Evolutionary conservation across 2,329 filamentous ascomycete genomes (phyloP), one percentile per base, ranked within the genome.

Genomic region (Colletotrichum karsti): DNA sequence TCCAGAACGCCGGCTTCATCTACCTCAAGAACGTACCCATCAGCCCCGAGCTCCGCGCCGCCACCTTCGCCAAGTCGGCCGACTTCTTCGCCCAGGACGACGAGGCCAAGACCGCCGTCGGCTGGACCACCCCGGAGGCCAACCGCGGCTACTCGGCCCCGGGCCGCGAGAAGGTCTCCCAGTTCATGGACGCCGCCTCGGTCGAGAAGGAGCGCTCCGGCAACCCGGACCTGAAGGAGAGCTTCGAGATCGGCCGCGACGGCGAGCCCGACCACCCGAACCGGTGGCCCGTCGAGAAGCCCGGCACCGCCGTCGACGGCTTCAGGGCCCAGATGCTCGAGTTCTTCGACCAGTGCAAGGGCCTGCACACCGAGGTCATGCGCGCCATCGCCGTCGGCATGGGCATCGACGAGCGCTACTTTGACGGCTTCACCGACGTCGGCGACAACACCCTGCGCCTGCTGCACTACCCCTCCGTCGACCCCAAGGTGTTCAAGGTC

Each of bases 1-100:
- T 98, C 82, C 92, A 94, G 74, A 91, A 88, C 2, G 92, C 94
- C 3, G 95, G 95, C 64, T 97, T 98, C 83, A 88, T 98, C 75
- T 97, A 97, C 80, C 88, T 97, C 41, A 91, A 91, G 73, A 93
- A 95, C 78, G 91, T 95, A 72, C 88, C 92, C 42, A 91, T 97
- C 68, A 80, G 90, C 0, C 74, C 87, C 4, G 81, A 86, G 8
- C 85, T 86, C 9, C 81, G 94, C 12, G 78, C 86, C 67, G 79
- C 85, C 64, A 86, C 91, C 67, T 97, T 96, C 77, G 77, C 83
- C 69, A 84, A 86, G 63, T 94, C 92, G 5, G 89, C 90, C 55
- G 81, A 83, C 69, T 95, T 95, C 84, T 96, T 96, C 79, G 78
- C 80, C 13, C 88, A 92, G 60, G 83, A 90, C 3, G 76, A 83